Percentiles rank a stretch among this genome's conserved stretches.
Evolutionary conservation across 2,329 filamentous ascomycete species (phyloP).

Genomic region (Claviceps citrina): DNA sequence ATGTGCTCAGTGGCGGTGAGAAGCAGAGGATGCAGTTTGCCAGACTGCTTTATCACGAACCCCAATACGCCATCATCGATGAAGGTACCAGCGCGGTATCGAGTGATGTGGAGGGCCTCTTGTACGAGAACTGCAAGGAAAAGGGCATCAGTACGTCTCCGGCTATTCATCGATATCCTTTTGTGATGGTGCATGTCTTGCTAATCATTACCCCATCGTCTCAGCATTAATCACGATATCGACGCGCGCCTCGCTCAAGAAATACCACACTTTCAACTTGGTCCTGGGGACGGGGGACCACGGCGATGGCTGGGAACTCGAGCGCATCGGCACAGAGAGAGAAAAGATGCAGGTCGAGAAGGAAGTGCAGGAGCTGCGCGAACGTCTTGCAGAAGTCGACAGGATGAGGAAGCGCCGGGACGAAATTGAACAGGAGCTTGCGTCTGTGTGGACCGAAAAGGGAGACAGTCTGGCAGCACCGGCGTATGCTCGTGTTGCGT

Average conservation of each 20-base stretch:
- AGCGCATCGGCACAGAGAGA: constrained; percentile 80
- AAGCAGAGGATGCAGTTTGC: constrained; percentile 94
- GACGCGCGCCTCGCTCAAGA: constrained; percentile 83
- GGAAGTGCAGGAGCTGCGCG: constrained; percentile 71
- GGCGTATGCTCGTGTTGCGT: constrained; percentile 19
- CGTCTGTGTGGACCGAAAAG: constrained; percentile 42
- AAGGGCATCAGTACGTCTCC: constrained; percentile 69
- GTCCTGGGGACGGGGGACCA: constrained; percentile 65
- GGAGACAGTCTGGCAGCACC: constrained; percentile 34
- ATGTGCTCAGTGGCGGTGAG: constrained; percentile 90
- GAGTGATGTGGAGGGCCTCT: constrained; percentile 79
- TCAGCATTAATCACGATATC: constrained; percentile 84
- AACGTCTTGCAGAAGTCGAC: constrained; percentile 66
- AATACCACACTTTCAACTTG: constrained; percentile 87
- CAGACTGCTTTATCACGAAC: constrained; percentile 83
- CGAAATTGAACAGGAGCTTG: constrained; percentile 73
- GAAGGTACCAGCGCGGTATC: constrained; percentile 92
- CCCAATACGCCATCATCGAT: constrained; percentile 83
- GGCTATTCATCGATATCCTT: neutral
- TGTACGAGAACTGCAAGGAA: constrained; percentile 88
- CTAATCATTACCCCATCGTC: constrained; percentile 7
- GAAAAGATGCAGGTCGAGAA: constrained; percentile 90
- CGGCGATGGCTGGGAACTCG: constrained; percentile 81
- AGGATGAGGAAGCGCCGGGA: constrained; percentile 63
- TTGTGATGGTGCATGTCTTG: neutral